Evolutionary conservation across 179 eudicot species (phyloP), one percentile per base, ranked within the genome.

Genomic region (Silene noctiflora): DNA sequence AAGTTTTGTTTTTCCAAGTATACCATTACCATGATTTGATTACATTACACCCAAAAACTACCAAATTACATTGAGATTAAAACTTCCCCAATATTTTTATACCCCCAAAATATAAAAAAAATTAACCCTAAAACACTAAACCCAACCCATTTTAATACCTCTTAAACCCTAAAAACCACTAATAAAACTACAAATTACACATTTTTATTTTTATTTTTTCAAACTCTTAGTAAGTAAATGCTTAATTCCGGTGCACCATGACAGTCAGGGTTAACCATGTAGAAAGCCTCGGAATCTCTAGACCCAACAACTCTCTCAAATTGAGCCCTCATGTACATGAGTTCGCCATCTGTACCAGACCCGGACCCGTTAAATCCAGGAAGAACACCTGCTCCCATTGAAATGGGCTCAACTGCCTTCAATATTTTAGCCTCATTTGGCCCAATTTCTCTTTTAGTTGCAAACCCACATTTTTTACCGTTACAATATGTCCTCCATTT

Each of bases 351-450:
- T 0, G 81, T 29, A 0, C 81, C 83, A 6, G 80, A 80, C 19
- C 86, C 91, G 1, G 81, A 82, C 35, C 80, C 84, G 14, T 83
- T 79, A 70, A 79, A 83, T 71, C 82, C 90, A 19, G 97, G 94
- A 29, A 91, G 74, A 56, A 90, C 94, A 2, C 97, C 97, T 4
- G 94, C 94, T 0, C 97, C 97, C 94, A 87, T 90, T 13, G 97
- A 91, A 16, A 91, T 86, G 6, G 92, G 94, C 85, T 88, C 97
- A 39, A 91, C 79, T 6, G 88, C 86, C 66, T 90, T 90, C 82
- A 91, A 79, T 8, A 91, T 81, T 81, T 87, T 88, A 81, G 84
- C 78, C 75, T 91, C 97, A 42, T 82, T 83, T 2, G 83, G 75
- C 67, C 97, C 94, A 29, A 88, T 84, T 24, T 85, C 92, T 46